phyloP scores from a whole-genome alignment of 805 yeast species.

The Wilhelminamyces savonicus region DNA sequence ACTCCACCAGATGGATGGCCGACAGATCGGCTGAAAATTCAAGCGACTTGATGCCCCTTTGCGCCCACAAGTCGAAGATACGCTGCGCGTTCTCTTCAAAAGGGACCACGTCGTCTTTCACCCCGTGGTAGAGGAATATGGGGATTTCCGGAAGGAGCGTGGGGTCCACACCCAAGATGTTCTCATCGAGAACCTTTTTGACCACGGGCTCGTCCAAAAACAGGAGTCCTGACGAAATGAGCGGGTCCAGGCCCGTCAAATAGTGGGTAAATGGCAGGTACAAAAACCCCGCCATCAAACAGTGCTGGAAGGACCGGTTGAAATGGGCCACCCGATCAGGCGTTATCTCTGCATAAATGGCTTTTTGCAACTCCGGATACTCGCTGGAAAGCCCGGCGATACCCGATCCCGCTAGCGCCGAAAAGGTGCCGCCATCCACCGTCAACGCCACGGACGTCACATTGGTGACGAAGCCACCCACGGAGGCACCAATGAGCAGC shows the following conservation, averaged over 20 bases:
- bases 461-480: slow-evolving; percentile 33
- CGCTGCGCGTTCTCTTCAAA: slow-evolving; percentile 5
- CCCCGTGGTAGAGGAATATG: slow-evolving; percentile 16
- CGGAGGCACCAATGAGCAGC: slow-evolving; percentile 22
- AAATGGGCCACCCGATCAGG: slow-evolving; percentile 1
- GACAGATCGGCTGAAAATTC: slow-evolving; percentile 20
- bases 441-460: slow-evolving; percentile 19
- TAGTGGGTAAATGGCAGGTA: no score
- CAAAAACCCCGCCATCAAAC: slow-evolving; percentile 1
- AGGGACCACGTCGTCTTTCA: slow-evolving; percentile 17
- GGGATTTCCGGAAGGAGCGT: slow-evolving; percentile 18
- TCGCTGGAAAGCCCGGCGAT: slow-evolving; percentile 25
- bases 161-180: not conserved
- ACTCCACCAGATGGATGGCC: slow-evolving; percentile 21
- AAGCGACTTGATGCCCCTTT: slow-evolving; percentile 18
- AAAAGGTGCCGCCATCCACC: slow-evolving; percentile 18
- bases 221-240: not conserved
- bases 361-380: slow-evolving; percentile 17
- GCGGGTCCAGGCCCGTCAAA: not conserved
- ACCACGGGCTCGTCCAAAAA: slow-evolving; percentile 1
- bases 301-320: not conserved
- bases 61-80: slow-evolving; percentile 22
- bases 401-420: slow-evolving; percentile 25
- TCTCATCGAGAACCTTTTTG: slow-evolving; percentile 1
- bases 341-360: slow-evolving; percentile 2